Percentiles rank a stretch among this genome's conserved stretches.
These are phyloP conservation scores for Rhodotorula kratochvilovae DNA, from an alignment of 768 basidiomycete genomes.

Conservation along the genomic window DNA sequence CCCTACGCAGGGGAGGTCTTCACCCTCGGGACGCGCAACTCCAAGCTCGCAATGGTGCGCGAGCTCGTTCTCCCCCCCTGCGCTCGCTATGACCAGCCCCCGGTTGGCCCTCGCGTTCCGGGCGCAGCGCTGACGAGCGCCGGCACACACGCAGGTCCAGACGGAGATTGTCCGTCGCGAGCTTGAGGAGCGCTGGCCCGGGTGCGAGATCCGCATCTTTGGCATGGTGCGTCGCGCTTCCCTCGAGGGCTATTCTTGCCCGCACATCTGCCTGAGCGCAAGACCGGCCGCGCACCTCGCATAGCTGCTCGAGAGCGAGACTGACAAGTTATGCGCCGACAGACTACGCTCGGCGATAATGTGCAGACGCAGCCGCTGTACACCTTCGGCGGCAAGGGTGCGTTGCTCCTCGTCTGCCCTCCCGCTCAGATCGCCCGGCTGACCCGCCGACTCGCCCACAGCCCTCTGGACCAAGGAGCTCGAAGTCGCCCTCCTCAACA, in stretches of 20 bases:
- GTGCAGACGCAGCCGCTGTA: conserved; percentile 83
- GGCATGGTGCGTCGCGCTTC: conserved; percentile 33
- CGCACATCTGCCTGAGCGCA: too few species aligned
- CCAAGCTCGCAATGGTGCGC: conserved; percentile 68
- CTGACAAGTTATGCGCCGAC: too few species aligned
- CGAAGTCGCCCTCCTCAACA: conserved; percentile 71
- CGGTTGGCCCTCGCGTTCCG: too few species aligned
- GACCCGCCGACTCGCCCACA: conserved; percentile 35
- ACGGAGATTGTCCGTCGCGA: conserved; percentile 70
- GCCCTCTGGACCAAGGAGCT: conserved; percentile 94
- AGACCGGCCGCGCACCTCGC: too few species aligned
- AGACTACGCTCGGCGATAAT: conserved; percentile 74
- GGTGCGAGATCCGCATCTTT: conserved; percentile 26
- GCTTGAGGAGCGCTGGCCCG: conserved; percentile 60
- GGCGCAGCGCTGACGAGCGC: too few species aligned
- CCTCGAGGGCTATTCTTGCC: background rate
- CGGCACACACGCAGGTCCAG: conserved; percentile 53
- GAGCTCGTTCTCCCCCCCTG: too few species aligned
- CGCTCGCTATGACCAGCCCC: too few species aligned
- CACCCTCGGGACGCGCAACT: conserved; percentile 76
- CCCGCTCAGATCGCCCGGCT: background rate
- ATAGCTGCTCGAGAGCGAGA: too few species aligned
- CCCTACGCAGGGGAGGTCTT: conserved; percentile 44
- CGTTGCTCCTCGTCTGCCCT: too few species aligned
- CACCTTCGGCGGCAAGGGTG: conserved; percentile 74